These are phyloP conservation scores for Stephanocyclus meneghinianus DNA, from an alignment of 352 stramenopile genomes.

Conservation along the genomic window DNA sequence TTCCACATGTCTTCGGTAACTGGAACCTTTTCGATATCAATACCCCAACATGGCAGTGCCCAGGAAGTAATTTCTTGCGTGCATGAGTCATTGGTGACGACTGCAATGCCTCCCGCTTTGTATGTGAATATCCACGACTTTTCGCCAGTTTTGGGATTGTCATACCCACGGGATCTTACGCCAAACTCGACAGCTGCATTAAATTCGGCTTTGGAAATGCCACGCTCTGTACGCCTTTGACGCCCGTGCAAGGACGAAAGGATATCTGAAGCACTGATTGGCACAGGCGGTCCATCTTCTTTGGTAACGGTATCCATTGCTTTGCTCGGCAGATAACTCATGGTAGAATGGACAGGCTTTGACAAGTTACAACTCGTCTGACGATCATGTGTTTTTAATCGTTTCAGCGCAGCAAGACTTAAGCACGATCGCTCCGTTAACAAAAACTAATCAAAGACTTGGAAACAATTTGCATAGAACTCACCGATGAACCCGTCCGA, in stretches of 20 bases:
- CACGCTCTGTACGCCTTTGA: constrained; percentile 2
- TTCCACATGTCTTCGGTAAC: constrained; percentile 20
- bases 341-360: too few relatives aligned
- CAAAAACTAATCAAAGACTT: too few relatives aligned
- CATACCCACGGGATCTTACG: not conserved
- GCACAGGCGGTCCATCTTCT: not conserved
- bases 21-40: constrained; percentile 32
- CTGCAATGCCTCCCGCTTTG: constrained; percentile 24
- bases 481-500: too few relatives aligned
- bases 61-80: constrained; percentile 31
- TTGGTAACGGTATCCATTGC: not conserved
- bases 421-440: too few relatives aligned
- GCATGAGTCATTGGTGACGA: constrained; percentile 24
- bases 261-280: constrained; percentile 6
- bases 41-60: constrained; percentile 14
- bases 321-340: not conserved
- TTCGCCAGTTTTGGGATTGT: constrained; percentile 2
- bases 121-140: constrained; percentile 42
- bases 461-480: too few relatives aligned
- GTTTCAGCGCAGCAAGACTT: too few relatives aligned
- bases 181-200: not conserved
- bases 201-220: constrained; percentile 8
- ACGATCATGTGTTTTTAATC: too few relatives aligned
- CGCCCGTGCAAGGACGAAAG: constrained; percentile 7
- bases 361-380: too few relatives aligned